phyloP scores from a whole-genome alignment of 2,329 filamentous ascomycete species.

The Capronia coronata region DNA sequence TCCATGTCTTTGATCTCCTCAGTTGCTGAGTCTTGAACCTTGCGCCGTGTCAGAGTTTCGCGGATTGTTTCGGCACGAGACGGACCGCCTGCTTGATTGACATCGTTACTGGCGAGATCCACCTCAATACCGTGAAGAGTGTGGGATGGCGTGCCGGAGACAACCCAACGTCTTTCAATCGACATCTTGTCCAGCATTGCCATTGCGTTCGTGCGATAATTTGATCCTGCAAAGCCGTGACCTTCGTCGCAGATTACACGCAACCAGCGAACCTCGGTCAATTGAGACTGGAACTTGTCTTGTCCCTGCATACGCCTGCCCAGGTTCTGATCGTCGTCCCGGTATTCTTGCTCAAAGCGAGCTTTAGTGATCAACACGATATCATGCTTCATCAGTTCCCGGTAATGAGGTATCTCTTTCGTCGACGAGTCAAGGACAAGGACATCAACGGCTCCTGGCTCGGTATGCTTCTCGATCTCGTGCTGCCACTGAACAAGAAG shows the following conservation, averaged over 20 bases:
- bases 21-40: conserved; percentile 37
- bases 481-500: conserved; percentile 75
- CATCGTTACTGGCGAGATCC: conserved; percentile 44
- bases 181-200: conserved; percentile 49
- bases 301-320: conserved; percentile 41
- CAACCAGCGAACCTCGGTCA: conserved; percentile 73
- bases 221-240: conserved; percentile 68
- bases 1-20: conserved; percentile 60
- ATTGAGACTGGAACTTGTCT: conserved; percentile 51
- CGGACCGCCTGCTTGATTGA: conserved; percentile 15
- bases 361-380: conserved; percentile 69
- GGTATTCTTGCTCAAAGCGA: conserved; percentile 64
- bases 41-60: conserved; percentile 19
- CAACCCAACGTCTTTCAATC: conserved; percentile 73
- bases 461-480: conserved; percentile 73
- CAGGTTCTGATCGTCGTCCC: conserved; percentile 46
- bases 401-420: conserved; percentile 50
- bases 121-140: conserved; percentile 72
- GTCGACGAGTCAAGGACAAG: conserved; percentile 53
- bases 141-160: conserved; percentile 82
- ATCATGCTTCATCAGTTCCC: conserved; percentile 61
- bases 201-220: conserved; percentile 53
- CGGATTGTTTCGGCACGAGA: conserved; percentile 17
- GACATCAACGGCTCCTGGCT: conserved; percentile 52
- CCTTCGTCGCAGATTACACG: conserved; percentile 89